phyloP scores from a whole-genome alignment of 2,329 filamentous ascomycete genomes.

The Penicillium sp. region DNA sequence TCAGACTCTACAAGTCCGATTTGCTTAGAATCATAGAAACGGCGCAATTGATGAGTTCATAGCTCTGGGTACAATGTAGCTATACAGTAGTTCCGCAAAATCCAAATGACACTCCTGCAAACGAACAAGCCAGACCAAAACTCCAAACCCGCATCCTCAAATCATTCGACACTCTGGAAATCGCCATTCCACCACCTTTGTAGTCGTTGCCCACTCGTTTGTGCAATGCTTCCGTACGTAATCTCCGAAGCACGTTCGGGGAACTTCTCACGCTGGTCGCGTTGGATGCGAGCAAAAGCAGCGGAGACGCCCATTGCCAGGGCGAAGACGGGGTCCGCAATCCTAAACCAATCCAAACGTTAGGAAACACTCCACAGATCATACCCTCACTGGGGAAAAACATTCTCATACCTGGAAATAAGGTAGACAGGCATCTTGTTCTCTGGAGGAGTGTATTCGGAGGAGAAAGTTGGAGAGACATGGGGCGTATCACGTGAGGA shows the following conservation, averaged over 20 bases:
- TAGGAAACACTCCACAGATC: too few relatives aligned
- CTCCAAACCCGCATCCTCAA: neutral
- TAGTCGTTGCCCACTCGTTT: slow-evolving; percentile 33
- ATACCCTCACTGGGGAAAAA: too few relatives aligned
- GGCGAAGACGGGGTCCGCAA: slow-evolving; percentile 58
- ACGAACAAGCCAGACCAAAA: neutral
- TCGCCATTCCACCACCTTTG: slow-evolving; percentile 45
- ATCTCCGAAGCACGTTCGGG: slow-evolving; percentile 39
- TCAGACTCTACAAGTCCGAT: too few relatives aligned
- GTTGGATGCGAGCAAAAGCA: slow-evolving; percentile 55
- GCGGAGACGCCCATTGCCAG: slow-evolving; percentile 52
- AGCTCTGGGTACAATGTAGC: neutral
- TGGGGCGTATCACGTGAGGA: neutral
- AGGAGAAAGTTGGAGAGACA: neutral
- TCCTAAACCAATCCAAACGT: slow-evolving; percentile 31
- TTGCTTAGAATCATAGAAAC: too few relatives aligned
- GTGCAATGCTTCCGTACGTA: slow-evolving; percentile 30
- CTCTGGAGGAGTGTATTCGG: neutral
- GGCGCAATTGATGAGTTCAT: too few relatives aligned
- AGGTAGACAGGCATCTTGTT: slow-evolving; percentile 35
- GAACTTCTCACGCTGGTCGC: slow-evolving; percentile 54
- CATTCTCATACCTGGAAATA: slow-evolving; percentile 40
- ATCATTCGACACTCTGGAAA: slow-evolving; percentile 31
- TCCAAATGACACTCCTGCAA: neutral
- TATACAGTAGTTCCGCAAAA: neutral